These are phyloP conservation scores for Suillus subluteus DNA, from an alignment of 768 basidiomycete species.

Conservation along the genomic window DNA sequence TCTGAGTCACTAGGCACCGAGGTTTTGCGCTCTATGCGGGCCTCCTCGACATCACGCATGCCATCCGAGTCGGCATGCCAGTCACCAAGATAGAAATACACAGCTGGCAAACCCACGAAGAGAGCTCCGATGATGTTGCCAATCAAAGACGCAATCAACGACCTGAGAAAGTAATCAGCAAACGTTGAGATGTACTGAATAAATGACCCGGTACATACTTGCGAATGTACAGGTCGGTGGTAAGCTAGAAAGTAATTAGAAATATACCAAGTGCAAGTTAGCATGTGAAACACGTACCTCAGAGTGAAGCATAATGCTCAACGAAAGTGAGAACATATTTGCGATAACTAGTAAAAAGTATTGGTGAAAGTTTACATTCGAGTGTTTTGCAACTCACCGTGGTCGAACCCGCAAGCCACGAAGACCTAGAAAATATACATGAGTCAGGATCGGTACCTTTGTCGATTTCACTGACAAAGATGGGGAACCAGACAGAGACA, in stretches of 20 bases:
- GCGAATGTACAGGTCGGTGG: slow-evolving; percentile 57
- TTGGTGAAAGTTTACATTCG: not conserved
- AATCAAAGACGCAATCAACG: slow-evolving; percentile 64
- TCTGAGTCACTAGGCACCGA: slow-evolving; percentile 16
- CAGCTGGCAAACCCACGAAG: slow-evolving; percentile 64
- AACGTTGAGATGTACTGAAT: not conserved
- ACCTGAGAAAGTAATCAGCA: slow-evolving; percentile 36
- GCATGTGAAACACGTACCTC: slow-evolving; percentile 44
- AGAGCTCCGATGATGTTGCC: slow-evolving; percentile 72
- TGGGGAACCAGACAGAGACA: slow-evolving; percentile 71
- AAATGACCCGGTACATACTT: slow-evolving; percentile 48
- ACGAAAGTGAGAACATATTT: slow-evolving; percentile 76
- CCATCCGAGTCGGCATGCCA: slow-evolving; percentile 38
- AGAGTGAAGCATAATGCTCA: slow-evolving; percentile 73
- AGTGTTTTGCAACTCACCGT: slow-evolving; percentile 47
- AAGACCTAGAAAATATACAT: slow-evolving; percentile 49
- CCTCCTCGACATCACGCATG: slow-evolving; percentile 46
- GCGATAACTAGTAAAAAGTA: slow-evolving; percentile 53
- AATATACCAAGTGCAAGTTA: slow-evolving; percentile 40
- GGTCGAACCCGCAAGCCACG: slow-evolving; percentile 72
- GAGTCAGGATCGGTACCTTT: slow-evolving; percentile 1
- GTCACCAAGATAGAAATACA: slow-evolving; percentile 65
- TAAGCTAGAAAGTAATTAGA: not conserved
- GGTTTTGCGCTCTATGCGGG: slow-evolving; percentile 11
- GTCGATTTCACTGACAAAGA: slow-evolving; percentile 53